Evolutionary conservation across 495 filamentous ascomycete genomes (phyloP).

Genomic region (Penicillium pancosmium): DNA sequence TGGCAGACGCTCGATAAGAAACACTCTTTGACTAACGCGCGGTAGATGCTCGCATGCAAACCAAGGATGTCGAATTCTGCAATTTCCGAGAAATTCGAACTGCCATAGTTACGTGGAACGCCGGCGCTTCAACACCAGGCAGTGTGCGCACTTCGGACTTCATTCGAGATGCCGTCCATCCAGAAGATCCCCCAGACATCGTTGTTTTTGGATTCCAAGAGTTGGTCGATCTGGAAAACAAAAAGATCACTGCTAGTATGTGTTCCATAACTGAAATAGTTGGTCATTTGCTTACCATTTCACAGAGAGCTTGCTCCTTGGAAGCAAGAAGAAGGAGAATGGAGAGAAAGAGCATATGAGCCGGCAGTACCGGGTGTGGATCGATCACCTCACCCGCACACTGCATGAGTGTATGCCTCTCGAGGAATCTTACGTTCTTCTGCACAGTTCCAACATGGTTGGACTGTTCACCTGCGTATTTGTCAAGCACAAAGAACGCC

Average conservation of each 20-base stretch:
- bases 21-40: conserved; percentile 27
- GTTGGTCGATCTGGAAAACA: conserved; percentile 94
- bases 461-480: conserved; percentile 96
- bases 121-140: conserved; percentile 85
- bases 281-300: conserved; percentile 24
- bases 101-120: conserved; percentile 92
- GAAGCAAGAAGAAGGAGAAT: conserved; percentile 84
- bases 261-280: conserved; percentile 12
- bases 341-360: conserved; percentile 92
- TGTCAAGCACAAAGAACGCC: conserved; percentile 75
- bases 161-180: conserved; percentile 71
- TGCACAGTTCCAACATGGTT: conserved; percentile 87
- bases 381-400: conserved; percentile 78
- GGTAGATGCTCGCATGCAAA: conserved; percentile 80
- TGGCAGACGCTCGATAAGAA: neutral
- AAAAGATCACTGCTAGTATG: conserved; percentile 91
- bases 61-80: conserved; percentile 78
- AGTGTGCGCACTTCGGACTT: conserved; percentile 77
- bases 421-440: conserved; percentile 76
- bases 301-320: conserved; percentile 63
- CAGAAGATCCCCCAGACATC: conserved; percentile 78
- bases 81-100: conserved; percentile 78
- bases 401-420: conserved; percentile 83
- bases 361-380: conserved; percentile 95
- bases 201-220: conserved; percentile 98